Evolutionary conservation across 2,329 filamentous ascomycete species (phyloP).

Genomic region (Gaeumannomyces tritici): DNA sequence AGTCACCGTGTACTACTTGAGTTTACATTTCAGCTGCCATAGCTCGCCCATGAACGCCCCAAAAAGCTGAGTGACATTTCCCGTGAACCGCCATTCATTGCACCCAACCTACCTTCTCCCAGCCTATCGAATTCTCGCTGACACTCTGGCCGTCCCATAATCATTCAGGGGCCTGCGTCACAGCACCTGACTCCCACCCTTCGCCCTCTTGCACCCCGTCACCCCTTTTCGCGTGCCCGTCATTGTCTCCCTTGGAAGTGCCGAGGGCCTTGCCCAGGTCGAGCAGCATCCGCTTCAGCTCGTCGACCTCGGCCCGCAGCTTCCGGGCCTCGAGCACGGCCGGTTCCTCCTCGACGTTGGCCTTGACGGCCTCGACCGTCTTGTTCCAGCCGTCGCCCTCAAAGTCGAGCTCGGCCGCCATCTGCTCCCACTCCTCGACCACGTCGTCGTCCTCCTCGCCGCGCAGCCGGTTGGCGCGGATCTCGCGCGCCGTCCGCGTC

Average conservation of each 20-base stretch:
- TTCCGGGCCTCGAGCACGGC: slow-evolving; percentile 60
- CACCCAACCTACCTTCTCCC: no score
- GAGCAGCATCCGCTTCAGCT: slow-evolving; percentile 41
- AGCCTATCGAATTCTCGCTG: no score
- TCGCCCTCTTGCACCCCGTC: background rate
- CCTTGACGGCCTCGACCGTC: slow-evolving; percentile 63
- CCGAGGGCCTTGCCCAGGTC: slow-evolving; percentile 14
- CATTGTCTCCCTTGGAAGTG: background rate
- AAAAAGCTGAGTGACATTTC: no score
- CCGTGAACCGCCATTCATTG: no score
- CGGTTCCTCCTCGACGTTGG: slow-evolving; percentile 73
- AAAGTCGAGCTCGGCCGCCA: slow-evolving; percentile 62
- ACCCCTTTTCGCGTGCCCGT: background rate
- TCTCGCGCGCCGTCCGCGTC: slow-evolving; percentile 52
- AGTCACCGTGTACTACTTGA: no score
- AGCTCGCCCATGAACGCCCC: no score
- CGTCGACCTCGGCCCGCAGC: slow-evolving; percentile 47
- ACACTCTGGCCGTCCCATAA: background rate
- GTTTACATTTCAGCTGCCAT: no score
- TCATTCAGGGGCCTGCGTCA: background rate
- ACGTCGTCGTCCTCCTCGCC: slow-evolving; percentile 87
- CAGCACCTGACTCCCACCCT: background rate
- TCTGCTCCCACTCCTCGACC: slow-evolving; percentile 88
- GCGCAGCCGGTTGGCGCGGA: slow-evolving; percentile 63
- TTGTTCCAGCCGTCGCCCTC: slow-evolving; percentile 80